phyloP scores from a whole-genome alignment of 148 eudicot genomes.

The Gaultheria prostrata region DNA sequence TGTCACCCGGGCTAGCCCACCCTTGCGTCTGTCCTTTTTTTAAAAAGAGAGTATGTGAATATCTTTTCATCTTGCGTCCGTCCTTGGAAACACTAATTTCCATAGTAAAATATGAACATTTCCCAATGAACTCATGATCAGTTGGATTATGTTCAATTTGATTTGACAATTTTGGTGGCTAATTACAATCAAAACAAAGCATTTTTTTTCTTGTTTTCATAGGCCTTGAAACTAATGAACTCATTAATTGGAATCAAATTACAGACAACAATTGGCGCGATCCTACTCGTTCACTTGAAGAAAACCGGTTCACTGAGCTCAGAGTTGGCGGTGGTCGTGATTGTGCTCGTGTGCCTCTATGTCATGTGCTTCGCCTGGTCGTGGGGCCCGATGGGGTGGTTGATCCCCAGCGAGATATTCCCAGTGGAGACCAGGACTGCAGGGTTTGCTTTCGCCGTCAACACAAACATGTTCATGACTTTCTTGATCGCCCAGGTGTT shows the following conservation, averaged over 20 bases:
- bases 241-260: background rate
- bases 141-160: background rate
- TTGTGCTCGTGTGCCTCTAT: constrained; percentile 49
- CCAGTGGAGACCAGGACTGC: constrained; percentile 46
- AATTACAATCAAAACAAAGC: background rate
- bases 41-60: no score
- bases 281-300: constrained; percentile 32
- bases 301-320: constrained; percentile 30
- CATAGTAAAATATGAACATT: background rate
- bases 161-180: background rate
- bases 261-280: constrained; percentile 47
- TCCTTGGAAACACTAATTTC: no score
- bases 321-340: constrained; percentile 38
- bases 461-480: constrained; percentile 51
- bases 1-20: no score
- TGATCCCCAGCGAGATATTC: constrained; percentile 35
- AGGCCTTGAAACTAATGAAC: background rate
- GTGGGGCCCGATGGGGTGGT: constrained; percentile 51
- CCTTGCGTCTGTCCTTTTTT: no score
- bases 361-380: constrained; percentile 68
- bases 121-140: background rate
- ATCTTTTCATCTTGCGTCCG: no score
- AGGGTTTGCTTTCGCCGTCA: constrained; percentile 48
- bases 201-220: background rate
- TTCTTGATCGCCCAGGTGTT: constrained; percentile 41